Percentiles rank a stretch among this genome's conserved stretches.
phyloP scores from a whole-genome alignment of 2,329 filamentous ascomycete genomes.

The Scopulariopsis brevicaulis region DNA sequence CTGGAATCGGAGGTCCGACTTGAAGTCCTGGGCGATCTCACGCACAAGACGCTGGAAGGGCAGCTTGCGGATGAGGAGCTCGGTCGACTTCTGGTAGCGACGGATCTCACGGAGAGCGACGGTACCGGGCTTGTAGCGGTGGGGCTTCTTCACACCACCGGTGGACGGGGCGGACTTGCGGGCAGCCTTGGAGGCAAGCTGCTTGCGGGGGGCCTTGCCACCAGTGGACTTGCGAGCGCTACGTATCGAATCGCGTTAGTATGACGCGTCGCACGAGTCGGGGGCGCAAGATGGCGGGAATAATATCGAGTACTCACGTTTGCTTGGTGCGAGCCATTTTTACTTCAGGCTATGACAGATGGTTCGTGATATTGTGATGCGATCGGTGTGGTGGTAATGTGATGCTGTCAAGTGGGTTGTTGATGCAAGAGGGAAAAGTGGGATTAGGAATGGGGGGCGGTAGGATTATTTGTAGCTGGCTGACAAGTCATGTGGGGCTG shows the following conservation, averaged over 20 bases:
- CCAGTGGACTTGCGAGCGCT: constrained; percentile 62
- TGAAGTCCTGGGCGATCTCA: constrained; percentile 94
- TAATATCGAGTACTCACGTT: constrained; percentile 21
- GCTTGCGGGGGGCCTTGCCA: constrained; percentile 80
- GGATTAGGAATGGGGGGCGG: constrained; percentile 28
- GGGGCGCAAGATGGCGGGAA: background rate
- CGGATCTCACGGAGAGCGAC: constrained; percentile 97
- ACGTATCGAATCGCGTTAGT: background rate
- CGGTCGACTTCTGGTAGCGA: constrained; percentile 95
- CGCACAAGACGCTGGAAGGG: constrained; percentile 96
- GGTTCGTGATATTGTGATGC: constrained; percentile 14
- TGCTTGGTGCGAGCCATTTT: constrained; percentile 57
- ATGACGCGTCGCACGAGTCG: background rate
- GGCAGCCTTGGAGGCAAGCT: constrained; percentile 97
- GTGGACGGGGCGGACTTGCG: constrained; percentile 97
- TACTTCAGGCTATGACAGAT: constrained; percentile 22
- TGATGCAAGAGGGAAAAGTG: constrained; percentile 26
- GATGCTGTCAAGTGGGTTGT: constrained; percentile 20
- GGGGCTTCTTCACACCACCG: constrained; percentile 94
- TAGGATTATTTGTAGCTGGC: constrained; percentile 18
- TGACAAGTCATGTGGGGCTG: constrained; percentile 7
- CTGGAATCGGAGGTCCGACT: constrained; percentile 94
- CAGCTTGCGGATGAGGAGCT: constrained; percentile 92
- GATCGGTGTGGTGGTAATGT: constrained; percentile 16
- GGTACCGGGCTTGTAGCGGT: constrained; percentile 83